Base-by-base conservation (phyloP, 2,329 filamentous ascomycete species). In the Juglanconis sp. region DNA sequence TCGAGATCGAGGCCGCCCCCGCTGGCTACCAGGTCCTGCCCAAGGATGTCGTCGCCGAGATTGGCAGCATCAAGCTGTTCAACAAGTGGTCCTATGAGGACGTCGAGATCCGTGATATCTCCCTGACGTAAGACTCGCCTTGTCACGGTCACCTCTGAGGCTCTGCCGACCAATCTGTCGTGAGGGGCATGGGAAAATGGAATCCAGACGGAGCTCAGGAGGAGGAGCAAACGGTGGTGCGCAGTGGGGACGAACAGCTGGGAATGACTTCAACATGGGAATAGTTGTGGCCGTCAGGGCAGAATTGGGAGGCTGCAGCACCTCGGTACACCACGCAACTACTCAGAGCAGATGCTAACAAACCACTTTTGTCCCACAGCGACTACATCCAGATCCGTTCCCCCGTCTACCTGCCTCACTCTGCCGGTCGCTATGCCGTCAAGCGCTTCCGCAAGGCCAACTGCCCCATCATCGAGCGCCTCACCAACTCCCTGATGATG, bases 401-500 rank as follows among this genome's bases (percentile, higher is more conserved):
- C 72, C 95, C 95, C 74, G 95, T 98, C 86, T 99, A 98, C 86
- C 88, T 97, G 82, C 92, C 95, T 79, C 95, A 99, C 88, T 96
- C 93, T 70, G 95, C 96, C 76, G 95, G 95, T 79, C 92, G 93
- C 79, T 99, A 96, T 88, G 95, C 95, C 77, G 87, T 89, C 83
- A 99, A 99, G 92, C 90, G 96, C 78, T 99, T 99, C 92, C 91
- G 95, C 86, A 99, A 99, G 90, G 95, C 96, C 79, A 96, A 98
- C 88, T 99, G 95, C 91, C 95, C 95, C 75, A 98, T 99, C 89
- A 97, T 99, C 78, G 95, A 99, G 91, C 94, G 95, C 80, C 89
- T 99, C 74, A 99, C 95, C 87, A 99, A 99, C 91, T 98, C 95
- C 64, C 89, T 99, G 79, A 99, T 99, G 96, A 98, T 98, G 94